Evolutionary conservation across 1,284 basidiomycete genomes (phyloP), one percentile per base, ranked within the genome.

Genomic region (Anthracocystis walkeri): DNA sequence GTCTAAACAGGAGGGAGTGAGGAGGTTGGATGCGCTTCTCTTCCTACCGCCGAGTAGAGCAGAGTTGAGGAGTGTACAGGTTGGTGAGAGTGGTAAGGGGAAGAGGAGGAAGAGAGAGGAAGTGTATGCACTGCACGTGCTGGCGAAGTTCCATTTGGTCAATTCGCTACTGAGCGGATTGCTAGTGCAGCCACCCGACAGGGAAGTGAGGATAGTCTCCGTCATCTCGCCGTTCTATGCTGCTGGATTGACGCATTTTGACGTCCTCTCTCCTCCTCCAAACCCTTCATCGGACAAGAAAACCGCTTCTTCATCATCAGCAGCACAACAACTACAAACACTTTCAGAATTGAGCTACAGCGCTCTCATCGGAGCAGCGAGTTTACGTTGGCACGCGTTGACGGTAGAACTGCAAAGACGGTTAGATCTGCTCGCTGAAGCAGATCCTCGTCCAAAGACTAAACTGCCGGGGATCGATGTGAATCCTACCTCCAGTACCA

Each of bases 221-320:
- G 66, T 66, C 8, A 46, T 83, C 35, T 78, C 75, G 16, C 82
- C 82, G 0, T 84, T 77, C 70, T 82, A 82, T 42, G 77, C 78
- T 31, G 80, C 81, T 0, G 82, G 80, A 2, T 45, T 75, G 40
- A 58, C 45, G 2, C 63, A 66, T 14, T 80, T 81, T 45, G 77
- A 78, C 45, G 31, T 58, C 2, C 56, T 75, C 14, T 12, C 46
- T 4, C 8, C 52, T 2, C 7, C 51, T 7, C 6, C 51, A 1
- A 0, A n/a, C n/a, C n/a, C 33, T 8, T 2, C 52, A 11, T 16
- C 48, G n/a, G 12, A 44, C 38, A 40, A 23, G 20, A 25, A 21
- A 4, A 27, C 45, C 4, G 10, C 41, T 21, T 35, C 49, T n/a
- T n/a, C n/a, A n/a, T n/a, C n/a, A 25, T 8, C 33, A 7, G 11